Evolutionary conservation across 1,139 yeast genomes (phyloP).

Genomic region (Debaryomyces nepalensis): DNA sequence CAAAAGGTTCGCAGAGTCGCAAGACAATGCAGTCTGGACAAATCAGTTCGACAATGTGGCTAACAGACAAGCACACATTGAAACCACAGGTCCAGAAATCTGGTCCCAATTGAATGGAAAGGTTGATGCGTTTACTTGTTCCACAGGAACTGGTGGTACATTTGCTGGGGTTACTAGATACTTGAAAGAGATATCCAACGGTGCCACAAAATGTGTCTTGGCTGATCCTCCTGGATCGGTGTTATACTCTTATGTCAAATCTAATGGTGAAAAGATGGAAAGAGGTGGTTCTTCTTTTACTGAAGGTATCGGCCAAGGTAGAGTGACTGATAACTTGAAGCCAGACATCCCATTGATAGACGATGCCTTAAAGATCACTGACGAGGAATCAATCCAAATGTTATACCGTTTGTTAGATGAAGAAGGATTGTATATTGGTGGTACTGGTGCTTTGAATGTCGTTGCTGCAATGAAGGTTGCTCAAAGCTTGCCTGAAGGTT

Average conservation of each 20-base stretch:
- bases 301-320: conserved; percentile 95
- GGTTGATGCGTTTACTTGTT: conserved; percentile 83
- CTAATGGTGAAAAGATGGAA: conserved; percentile 63
- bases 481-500: conserved; percentile 72
- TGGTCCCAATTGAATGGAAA: conserved; percentile 86
- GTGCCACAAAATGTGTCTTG: conserved; percentile 61
- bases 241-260: conserved; percentile 73
- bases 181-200: conserved; percentile 66
- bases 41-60: conserved; percentile 87
- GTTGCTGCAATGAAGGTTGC: conserved; percentile 82
- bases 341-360: conserved; percentile 73
- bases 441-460: conserved; percentile 82
- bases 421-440: conserved; percentile 91
- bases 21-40: conserved; percentile 87
- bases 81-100: conserved; percentile 90
- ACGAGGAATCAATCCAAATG: conserved; percentile 78
- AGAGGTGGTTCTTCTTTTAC: conserved; percentile 86
- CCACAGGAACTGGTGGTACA: conserved; percentile 93
- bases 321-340: conserved; percentile 80
- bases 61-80: conserved; percentile 87
- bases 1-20: conserved; percentile 73
- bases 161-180: conserved; percentile 83
- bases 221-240: conserved; percentile 97
- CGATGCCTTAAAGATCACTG: conserved; percentile 77
- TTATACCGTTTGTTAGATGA: conserved; percentile 79